Conservation (phyloP, 805 yeast genomes). For the Metschnikowia continentalis region DNA sequence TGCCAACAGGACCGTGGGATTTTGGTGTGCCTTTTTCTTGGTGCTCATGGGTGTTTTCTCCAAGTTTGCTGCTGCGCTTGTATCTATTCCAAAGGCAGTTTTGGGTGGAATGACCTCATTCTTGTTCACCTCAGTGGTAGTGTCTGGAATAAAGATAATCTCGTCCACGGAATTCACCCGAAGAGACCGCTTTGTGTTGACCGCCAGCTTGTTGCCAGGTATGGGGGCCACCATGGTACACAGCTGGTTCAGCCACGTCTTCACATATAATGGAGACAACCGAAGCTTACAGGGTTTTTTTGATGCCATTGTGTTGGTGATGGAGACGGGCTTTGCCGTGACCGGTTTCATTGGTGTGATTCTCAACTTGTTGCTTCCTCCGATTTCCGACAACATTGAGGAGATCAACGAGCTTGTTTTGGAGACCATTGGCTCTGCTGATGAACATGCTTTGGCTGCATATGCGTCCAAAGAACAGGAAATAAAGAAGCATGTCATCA, state of each 20-base stretch:
- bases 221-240: conserved; percentile 63
- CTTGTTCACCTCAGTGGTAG: conserved; percentile 71
- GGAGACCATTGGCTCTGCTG: conserved; percentile 40
- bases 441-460: conserved; percentile 30
- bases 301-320: conserved; percentile 63
- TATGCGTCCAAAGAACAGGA: conserved; percentile 31
- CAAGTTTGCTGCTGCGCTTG: conserved; percentile 13
- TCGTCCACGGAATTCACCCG: conserved; percentile 60
- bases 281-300: conserved; percentile 54
- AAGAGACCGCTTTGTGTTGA: conserved; percentile 68
- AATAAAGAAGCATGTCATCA: neutral
- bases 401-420: conserved; percentile 44
- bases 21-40: conserved; percentile 11
- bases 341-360: conserved; percentile 63
- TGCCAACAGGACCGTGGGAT: conserved; percentile 28
- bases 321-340: conserved; percentile 72
- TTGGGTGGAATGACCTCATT: conserved; percentile 88
- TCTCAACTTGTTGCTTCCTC: conserved; percentile 60
- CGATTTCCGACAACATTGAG: conserved; percentile 48
- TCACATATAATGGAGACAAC: conserved; percentile 65
- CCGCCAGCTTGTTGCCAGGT: conserved; percentile 63
- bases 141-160: conserved; percentile 67
- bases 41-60: conserved; percentile 12
- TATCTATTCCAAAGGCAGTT: conserved; percentile 16
- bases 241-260: conserved; percentile 59